Evolutionary conservation across 1,139 yeast species (phyloP).

Genomic region (Nakaseomyces delphensis): DNA sequence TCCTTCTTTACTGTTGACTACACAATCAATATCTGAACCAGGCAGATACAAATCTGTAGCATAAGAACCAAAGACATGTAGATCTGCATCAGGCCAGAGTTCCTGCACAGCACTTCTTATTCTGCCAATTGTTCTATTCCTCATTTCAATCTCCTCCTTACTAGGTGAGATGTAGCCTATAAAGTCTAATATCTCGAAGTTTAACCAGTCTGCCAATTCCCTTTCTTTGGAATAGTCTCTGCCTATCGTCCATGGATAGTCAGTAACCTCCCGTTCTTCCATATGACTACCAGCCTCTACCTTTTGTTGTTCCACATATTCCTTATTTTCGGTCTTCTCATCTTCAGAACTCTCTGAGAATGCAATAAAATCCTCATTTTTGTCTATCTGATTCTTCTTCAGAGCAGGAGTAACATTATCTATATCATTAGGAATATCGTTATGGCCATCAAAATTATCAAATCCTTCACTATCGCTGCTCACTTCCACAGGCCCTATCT

Average conservation of each 20-base stretch:
- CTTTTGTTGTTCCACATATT: constrained; percentile 13
- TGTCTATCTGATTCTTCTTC: constrained; percentile 34
- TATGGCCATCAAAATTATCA: constrained; percentile 24
- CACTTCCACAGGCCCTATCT: neutral
- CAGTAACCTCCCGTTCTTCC: constrained; percentile 25
- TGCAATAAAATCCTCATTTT: constrained; percentile 35
- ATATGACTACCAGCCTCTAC: constrained; percentile 10
- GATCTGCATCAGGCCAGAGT: constrained; percentile 75
- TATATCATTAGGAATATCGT: constrained; percentile 17
- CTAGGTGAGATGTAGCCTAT: constrained; percentile 85
- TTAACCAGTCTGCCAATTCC: constrained; percentile 80
- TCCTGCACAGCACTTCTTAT: constrained; percentile 48
- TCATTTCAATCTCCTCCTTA: constrained; percentile 55
- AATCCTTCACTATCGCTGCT: constrained; percentile 18
- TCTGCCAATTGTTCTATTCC: constrained; percentile 59
- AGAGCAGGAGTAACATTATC: constrained; percentile 12
- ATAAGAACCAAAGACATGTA: constrained; percentile 87
- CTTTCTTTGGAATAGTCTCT: constrained; percentile 66
- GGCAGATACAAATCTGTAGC: constrained; percentile 94
- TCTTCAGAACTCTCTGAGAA: constrained; percentile 29
- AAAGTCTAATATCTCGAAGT: constrained; percentile 80
- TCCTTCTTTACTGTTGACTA: constrained; percentile 57
- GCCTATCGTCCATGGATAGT: constrained; percentile 73
- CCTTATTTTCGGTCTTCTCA: constrained; percentile 21
- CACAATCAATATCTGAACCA: constrained; percentile 96